Base-by-base conservation (phyloP, 2,329 filamentous ascomycete species). In the Ophiostoma himal-ulmi region DNA sequence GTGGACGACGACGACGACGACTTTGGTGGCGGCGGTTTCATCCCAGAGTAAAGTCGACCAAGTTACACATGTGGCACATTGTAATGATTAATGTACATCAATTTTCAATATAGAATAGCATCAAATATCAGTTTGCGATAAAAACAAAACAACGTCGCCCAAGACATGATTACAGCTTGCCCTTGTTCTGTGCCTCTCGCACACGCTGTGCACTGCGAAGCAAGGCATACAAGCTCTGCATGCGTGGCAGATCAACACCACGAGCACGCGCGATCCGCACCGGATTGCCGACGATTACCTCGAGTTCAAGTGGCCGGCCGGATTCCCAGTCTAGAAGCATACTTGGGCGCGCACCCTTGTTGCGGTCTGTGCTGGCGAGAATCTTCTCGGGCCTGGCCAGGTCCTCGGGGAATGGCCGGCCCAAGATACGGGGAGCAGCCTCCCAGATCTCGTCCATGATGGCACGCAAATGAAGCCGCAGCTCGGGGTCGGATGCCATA, bases 241-340 rank as follows among this genome's bases (percentile, higher is more conserved):
- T 75, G 76, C 88, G 80, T 13, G 88, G 88, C 85, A 91, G 85
- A 75, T 89, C 85, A 5, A 88, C 84, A 0, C 89, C 89, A 68
- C 83, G 83, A 69, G 82, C 83, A 74, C 86, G 80, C 11, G 89
- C 89, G 66, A 90, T 87, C 73, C 87, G 80, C 39, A 91, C 85
- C 0, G 89, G 88, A 76, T 92, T 91, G 1, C 90, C 89, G 34
- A 92, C 77, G 57, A 92, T 91, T 48, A 91, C 89, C 78, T 92
- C 90, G 68, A 92, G 77, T 81, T 92, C 90, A 83, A 92, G 83
- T 57, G 84, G 84, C 75, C 87, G 83, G 0, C 87, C 86, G 1
- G 82, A 83, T 77, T 90, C 88, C 88, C 89, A 91, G 76, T 92
- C 90, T 17, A 89, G 78, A 75, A 90, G 80, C 90, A 92, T 92